Conservation (phyloP, 1,139 yeast genomes). For the Suhomyces kunorum region DNA sequence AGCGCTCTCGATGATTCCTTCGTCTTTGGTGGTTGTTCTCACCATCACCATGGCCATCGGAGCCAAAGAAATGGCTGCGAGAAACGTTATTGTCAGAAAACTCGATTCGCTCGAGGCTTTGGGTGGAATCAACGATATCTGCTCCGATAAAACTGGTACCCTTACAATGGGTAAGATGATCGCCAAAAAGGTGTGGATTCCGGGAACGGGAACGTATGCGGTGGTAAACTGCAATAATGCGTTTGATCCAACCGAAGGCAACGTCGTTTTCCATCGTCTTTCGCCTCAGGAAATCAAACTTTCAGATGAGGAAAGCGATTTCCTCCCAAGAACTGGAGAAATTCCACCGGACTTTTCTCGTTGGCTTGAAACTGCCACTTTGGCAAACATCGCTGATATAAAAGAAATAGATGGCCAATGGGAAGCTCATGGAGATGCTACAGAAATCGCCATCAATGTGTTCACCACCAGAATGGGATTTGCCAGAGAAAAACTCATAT, state of each 20-base stretch:
- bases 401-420: constrained; percentile 46
- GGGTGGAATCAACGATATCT: constrained; percentile 78
- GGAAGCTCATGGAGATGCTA: constrained; percentile 84
- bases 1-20: constrained; percentile 82
- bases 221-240: constrained; percentile 67
- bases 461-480: constrained; percentile 59
- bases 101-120: constrained; percentile 78
- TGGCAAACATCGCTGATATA: constrained; percentile 73
- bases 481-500: constrained; percentile 45
- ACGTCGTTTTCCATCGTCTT: constrained; percentile 40
- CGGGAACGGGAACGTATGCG: constrained; percentile 66
- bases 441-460: constrained; percentile 81
- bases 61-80: constrained; percentile 72
- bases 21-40: constrained; percentile 75
- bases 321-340: constrained; percentile 22
- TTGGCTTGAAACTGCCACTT: constrained; percentile 63
- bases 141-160: constrained; percentile 85
- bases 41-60: constrained; percentile 89
- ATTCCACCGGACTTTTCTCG: constrained; percentile 32
- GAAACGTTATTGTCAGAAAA: constrained; percentile 74
- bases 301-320: constrained; percentile 40
- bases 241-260: constrained; percentile 71
- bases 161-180: constrained; percentile 81
- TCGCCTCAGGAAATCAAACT: constrained; percentile 47
- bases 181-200: constrained; percentile 72